Evolutionary conservation across 805 yeast genomes (phyloP), one percentile per base, ranked within the genome.

Genomic region (Kluyveromyces starmeri): DNA sequence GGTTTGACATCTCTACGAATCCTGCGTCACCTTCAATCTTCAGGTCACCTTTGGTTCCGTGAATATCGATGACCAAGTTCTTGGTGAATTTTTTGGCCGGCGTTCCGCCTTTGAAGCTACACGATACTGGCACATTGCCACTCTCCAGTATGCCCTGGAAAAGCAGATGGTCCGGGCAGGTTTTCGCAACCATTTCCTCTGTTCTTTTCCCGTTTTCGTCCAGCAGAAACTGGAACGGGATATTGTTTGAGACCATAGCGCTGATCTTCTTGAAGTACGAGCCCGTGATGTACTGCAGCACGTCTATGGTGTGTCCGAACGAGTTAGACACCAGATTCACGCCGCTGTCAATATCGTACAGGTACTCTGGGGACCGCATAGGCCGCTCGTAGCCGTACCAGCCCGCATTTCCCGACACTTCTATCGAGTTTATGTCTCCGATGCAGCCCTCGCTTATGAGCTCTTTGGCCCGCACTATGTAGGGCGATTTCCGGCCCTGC

Each of bases 11-110:
- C 32, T 52, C 58, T 1, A 55, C 54, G 35, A 54, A 54, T n/a
- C 59, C 59, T 6, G 58, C 59, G 34, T 54, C 58, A 28, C 59
- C 59, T 38, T 54, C 59, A 13, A 54, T 38, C 35, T 52, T 54
- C 13, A 52, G 35, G 42, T 54, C 58, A 32, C 59, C 59, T 34
- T 48, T 52, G 11, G 59, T 51, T 13, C 59, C 59, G 37, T 54
- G 59, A 21, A 54, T 47, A 35, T 54, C 58, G 18, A 53, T 51
- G n/a, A 54, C 51, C 29, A 54, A 34, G 36, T 52, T 54, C 38
- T 54, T 54, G 18, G 58, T 52, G 31, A 54, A 54, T 36, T 51
- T 54, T 23, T 54, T 52, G 1, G 51, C 48, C 8, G 59, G 59
- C 25, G 48, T 54, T 5, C 58, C 59, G 26, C 59, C 58, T 39